These are phyloP conservation scores for Mollisia scopiformis DNA, from an alignment of 2,329 filamentous ascomycete species.

Conservation along the genomic window DNA sequence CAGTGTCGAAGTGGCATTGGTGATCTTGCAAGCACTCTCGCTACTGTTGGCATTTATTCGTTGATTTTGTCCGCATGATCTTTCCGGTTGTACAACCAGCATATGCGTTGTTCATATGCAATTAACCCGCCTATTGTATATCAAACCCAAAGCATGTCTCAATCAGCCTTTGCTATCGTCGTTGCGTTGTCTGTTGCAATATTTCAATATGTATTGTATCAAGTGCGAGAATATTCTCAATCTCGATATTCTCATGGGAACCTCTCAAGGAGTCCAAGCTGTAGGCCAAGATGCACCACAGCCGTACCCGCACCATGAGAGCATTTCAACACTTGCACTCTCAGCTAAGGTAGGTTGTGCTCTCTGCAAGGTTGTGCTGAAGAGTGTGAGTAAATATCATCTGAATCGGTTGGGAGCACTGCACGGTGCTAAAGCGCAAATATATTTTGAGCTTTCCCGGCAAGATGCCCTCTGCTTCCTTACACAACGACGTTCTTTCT, in stretches of 20 bases:
- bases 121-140: no score
- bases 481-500: neutral
- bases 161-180: no score
- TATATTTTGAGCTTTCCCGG: neutral
- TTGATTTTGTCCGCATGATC: neutral
- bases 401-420: no score
- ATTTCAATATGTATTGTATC: neutral
- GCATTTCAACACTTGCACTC: neutral
- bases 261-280: neutral
- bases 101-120: no score
- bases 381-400: neutral
- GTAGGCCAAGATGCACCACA: neutral
- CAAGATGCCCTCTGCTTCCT: neutral
- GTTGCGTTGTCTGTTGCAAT: neutral
- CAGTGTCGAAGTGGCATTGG: no score
- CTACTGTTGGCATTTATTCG: neutral
- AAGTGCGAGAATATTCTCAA: conserved; percentile 4
- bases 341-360: neutral
- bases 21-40: neutral
- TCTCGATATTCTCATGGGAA: conserved; percentile 1
- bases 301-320: neutral
- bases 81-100: no score
- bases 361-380: neutral
- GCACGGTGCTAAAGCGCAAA: neutral
- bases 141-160: no score